Evolutionary conservation across 257 asterid species (phyloP), one percentile per base, ranked within the genome.

Genomic region (Solanum chilense): DNA sequence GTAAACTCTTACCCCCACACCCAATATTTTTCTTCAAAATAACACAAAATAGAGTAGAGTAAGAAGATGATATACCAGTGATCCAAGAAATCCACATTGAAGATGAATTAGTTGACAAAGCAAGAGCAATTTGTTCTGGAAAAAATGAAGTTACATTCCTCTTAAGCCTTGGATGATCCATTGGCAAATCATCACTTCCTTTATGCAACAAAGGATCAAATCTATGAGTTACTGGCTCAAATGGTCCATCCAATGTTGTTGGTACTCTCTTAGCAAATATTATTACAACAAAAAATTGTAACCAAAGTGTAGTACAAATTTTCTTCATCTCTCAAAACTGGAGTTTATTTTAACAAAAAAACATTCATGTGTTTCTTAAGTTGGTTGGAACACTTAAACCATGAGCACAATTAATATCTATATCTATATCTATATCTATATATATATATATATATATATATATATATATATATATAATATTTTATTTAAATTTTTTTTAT

Each of bases 81-180:
- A 94, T 87, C 99, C 98, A 96, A 88, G 99, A 95, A 87, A 96
- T 91, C 97, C 95, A 94, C 88, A 96, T 89, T 76, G 98, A 94
- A 89, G 87, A 62, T 29, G 94, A 93, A 82, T 94, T 84, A 87
- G 6, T 6, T 27, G 98, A 95, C 81, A 96, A 85, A 12, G 98
- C 94, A 71, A 96, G 92, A 83, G 99, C 90, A 87, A 95, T 91
- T 87, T 96, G 99, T 85, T 96, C 98, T 0, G 99, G 98, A 21
- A 88, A 87, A 91, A 94, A 91, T 2, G 93, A 89, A 44, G 93
- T 89, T 5, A 88, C 98, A 15, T 89, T 93, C 60, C 91, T 95
- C 37, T 75, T 86, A 15, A 95, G 91, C 71, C 98, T 92, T 4
- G 98, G 94, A 90, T 96, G 92, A 62, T 95, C 90, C 96, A 94